Conservation (phyloP, 2,329 filamentous ascomycete genomes). For the Ceratocystis lukuohia region DNA sequence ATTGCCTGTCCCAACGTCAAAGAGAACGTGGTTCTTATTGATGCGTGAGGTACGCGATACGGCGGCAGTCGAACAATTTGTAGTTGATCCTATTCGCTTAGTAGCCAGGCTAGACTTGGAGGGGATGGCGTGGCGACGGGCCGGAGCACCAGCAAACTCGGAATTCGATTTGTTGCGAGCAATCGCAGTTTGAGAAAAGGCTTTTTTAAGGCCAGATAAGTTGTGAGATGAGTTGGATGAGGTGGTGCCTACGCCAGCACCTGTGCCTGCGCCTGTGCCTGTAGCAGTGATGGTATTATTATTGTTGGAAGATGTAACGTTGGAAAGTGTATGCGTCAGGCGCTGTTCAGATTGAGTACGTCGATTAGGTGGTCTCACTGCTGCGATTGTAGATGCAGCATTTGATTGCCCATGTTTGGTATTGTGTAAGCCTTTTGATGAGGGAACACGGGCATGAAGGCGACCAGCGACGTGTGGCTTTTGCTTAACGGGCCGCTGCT, state of each 20-base stretch:
- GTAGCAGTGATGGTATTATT: neutral
- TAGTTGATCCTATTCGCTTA: slow-evolving; percentile 32
- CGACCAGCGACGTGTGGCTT: slow-evolving; percentile 18
- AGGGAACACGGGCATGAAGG: slow-evolving; percentile 16
- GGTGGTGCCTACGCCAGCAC: neutral
- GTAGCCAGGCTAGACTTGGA: slow-evolving; percentile 42
- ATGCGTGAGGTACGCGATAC: slow-evolving; percentile 37
- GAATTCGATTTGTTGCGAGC: slow-evolving; percentile 15
- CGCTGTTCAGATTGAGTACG: slow-evolving; percentile 17
- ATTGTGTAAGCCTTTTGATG: slow-evolving; percentile 17
- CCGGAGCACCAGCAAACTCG: slow-evolving; percentile 33
- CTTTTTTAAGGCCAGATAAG: slow-evolving; percentile 13
- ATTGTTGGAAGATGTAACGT: slow-evolving; percentile 2
- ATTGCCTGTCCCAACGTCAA: slow-evolving; percentile 43
- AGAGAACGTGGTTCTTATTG: slow-evolving; percentile 43
- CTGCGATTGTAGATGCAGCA: slow-evolving; percentile 6
- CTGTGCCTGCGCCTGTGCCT: neutral
- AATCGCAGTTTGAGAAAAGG: slow-evolving; percentile 17
- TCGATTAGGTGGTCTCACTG: slow-evolving; percentile 17
- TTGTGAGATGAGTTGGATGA: neutral
- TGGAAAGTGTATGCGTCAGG: slow-evolving; percentile 7
- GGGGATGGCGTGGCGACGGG: slow-evolving; percentile 40
- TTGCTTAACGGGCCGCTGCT: slow-evolving; percentile 18
- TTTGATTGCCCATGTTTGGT: slow-evolving; percentile 16
- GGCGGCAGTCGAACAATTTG: slow-evolving; percentile 11